A percentile compares a stretch with the other conserved stretches of the same genome.
phyloP scores from a whole-genome alignment of 2,329 filamentous ascomycete species.

The Phoma herbarum region DNA sequence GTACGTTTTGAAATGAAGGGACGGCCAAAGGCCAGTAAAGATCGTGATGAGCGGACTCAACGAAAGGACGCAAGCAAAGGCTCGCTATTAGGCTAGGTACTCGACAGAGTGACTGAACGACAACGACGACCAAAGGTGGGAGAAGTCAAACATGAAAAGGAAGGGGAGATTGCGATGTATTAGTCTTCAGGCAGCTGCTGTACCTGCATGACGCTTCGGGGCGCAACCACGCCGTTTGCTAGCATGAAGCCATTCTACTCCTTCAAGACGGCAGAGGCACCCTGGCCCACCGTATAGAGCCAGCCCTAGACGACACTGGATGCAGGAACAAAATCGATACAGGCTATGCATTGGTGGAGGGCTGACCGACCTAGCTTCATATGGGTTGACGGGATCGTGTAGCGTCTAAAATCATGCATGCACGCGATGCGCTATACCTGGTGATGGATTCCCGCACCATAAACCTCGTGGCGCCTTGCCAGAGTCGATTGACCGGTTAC shows the following conservation, averaged over 20 bases:
- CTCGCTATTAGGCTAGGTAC: conserved; percentile 45
- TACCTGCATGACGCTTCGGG: conserved; percentile 39
- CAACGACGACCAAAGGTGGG: conserved; percentile 32
- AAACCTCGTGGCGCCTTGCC: conserved; percentile 26
- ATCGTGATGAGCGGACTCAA: conserved; percentile 54
- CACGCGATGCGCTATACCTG: conserved; percentile 31
- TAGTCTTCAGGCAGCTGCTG: conserved; percentile 31
- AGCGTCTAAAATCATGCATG: conserved; percentile 27
- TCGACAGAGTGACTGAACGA: conserved; percentile 43
- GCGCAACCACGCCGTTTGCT: conserved; percentile 30
- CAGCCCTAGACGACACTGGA: conserved; percentile 17
- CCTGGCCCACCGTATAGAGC: conserved; percentile 19
- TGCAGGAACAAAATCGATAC: conserved; percentile 34
- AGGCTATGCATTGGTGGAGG: conserved; percentile 26
- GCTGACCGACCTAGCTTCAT: conserved; percentile 26
- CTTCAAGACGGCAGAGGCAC: conserved; percentile 24
- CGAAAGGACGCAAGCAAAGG: conserved; percentile 65
- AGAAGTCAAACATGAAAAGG: conserved; percentile 35
- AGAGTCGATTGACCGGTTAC: conserved; percentile 35
- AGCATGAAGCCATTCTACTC: conserved; percentile 37
- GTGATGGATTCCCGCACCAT: conserved; percentile 28
- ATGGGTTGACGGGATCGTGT: conserved; percentile 24
- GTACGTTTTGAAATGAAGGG: conserved; percentile 48
- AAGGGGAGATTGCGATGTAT: conserved; percentile 41
- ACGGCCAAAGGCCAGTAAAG: conserved; percentile 51